Conservation (phyloP, 2,329 filamentous ascomycete genomes). For the Trichoderma guizhouense region DNA sequence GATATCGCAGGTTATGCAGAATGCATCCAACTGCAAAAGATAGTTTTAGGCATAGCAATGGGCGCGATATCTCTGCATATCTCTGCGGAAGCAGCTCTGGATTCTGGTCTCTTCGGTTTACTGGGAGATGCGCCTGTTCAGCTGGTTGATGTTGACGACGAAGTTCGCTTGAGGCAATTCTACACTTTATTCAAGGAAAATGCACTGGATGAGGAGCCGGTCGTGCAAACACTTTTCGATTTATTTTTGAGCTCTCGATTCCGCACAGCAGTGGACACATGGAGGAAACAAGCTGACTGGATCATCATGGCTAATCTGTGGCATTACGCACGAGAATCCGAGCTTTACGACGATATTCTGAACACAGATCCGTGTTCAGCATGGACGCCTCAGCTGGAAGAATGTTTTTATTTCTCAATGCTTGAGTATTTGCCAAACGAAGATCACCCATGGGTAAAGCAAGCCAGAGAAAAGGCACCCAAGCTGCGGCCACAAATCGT, state of each 20-base stretch:
- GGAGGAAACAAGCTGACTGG: neutral
- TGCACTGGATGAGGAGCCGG: neutral
- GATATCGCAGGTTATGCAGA: neutral
- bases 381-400: neutral
- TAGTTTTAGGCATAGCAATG: neutral
- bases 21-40: neutral
- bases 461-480: neutral
- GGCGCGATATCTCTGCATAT: neutral
- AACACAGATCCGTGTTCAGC: neutral
- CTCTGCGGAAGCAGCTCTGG: neutral
- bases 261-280: neutral
- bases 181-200: neutral
- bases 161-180: neutral
- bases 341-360: neutral
- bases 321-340: neutral
- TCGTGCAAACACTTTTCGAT: neutral
- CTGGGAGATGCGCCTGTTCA: neutral
- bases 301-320: neutral
- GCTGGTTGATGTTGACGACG: neutral
- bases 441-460: conserved; percentile 6
- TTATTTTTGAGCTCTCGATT: neutral
- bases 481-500: neutral
- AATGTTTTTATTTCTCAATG: neutral
- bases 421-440: neutral
- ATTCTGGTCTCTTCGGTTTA: neutral